Percentiles rank a stretch among this genome's conserved stretches.
These are phyloP conservation scores for Cercospora sp. DNA, from an alignment of 2,329 filamentous ascomycete species.

Conservation along the genomic window DNA sequence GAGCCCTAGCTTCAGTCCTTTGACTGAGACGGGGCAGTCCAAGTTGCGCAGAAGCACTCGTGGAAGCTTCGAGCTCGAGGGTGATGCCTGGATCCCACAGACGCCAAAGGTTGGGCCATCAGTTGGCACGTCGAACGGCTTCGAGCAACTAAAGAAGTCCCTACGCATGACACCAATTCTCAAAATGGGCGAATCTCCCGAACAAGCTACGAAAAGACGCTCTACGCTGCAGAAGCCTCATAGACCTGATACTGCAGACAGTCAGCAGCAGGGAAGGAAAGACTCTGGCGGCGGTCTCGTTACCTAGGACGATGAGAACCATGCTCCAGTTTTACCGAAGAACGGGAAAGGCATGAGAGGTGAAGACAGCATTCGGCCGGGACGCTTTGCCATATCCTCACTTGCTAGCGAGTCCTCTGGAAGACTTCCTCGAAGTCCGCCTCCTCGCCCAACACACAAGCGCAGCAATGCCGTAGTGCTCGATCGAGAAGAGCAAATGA, in stretches of 20 bases:
- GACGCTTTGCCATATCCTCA: conserved; percentile 6
- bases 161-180: conserved; percentile 27
- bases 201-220: conserved; percentile 23
- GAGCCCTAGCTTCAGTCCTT: not conserved
- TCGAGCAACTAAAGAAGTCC: conserved; percentile 20
- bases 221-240: conserved; percentile 19
- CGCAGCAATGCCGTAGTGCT: conserved; percentile 14
- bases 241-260: conserved; percentile 10
- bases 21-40: not conserved
- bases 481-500: conserved; percentile 4
- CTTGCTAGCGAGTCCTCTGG: not conserved
- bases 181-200: conserved; percentile 20
- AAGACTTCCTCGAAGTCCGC: conserved; percentile 4
- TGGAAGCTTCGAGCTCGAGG: conserved; percentile 21
- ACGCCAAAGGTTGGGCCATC: conserved; percentile 20
- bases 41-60: not conserved
- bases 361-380: not conserved
- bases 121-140: conserved; percentile 2
- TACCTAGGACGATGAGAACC: not conserved
- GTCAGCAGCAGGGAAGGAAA: conserved; percentile 7
- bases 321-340: not conserved
- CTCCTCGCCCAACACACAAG: conserved; percentile 6
- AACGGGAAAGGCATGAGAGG: not conserved
- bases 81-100: conserved; percentile 22
- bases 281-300: not conserved